Base-by-base conservation (phyloP, 306 rosid species). In the Trichosanthes cucumerina region DNA sequence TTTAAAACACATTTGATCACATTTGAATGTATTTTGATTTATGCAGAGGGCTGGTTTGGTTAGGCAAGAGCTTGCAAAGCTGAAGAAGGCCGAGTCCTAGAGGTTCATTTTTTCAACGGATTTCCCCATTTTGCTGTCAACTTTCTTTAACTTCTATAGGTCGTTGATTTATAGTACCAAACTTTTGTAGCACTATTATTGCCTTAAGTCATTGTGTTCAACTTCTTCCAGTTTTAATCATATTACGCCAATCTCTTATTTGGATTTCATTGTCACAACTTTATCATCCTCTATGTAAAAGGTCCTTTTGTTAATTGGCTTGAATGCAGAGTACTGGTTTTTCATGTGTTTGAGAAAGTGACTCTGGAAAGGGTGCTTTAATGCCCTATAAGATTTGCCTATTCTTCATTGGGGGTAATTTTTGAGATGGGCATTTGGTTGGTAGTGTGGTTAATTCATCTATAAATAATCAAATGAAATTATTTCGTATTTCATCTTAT, bases 1-100 rank as follows among this genome's bases (percentile, higher is more conserved):
- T 74, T 18, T 28, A 0, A n/a, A 10, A 18, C 52, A 13, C 24
- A 12, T 5, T 16, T 26, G 49, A 23, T 24, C 49, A 10, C 46
- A 16, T 50, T 66, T 1, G 34, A 79, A 34, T 56, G 18, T 16
- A 59, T 77, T 50, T 53, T 14, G 31, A 2, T 79, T 38, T 46
- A 54, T 85, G 96, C 93, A 96, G 99, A 92, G 85, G 79, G 93
- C 97, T 19, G 96, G 89, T 52, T 71, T 88, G 53, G 98, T 96
- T 33, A 90, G 87, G 88, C 95, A 89, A 65, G 99, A 96, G 80
- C 93, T 96, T 54, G 86, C 93, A 3, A 90, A 90, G 80, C 74
- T 92, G 89, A 96, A 87, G 56, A 96, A 88, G 91, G 79, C 75
- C n/a, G 82, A 92, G 9, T 9, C 87, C n/a, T 91, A 86, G 86